Evolutionary conservation across 1,284 basidiomycete species (phyloP).

Genomic region (Fistulina hepatica): DNA sequence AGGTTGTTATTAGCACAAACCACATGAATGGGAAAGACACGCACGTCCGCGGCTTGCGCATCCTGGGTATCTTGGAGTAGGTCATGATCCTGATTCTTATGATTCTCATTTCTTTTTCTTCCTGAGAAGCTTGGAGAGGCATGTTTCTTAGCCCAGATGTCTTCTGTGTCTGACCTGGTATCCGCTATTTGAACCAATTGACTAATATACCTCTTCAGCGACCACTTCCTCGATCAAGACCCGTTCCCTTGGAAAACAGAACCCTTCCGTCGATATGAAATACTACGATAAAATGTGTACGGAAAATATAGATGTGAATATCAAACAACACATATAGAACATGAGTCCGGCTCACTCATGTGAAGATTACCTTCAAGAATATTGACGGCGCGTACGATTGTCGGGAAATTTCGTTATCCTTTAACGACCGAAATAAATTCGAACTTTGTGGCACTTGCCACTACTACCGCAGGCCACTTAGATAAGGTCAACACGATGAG

Average conservation of each 20-base stretch:
- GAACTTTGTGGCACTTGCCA: too few relatives aligned
- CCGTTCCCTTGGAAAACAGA: not conserved
- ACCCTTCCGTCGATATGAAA: not conserved
- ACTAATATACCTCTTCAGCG: not conserved
- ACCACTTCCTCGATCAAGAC: not conserved
- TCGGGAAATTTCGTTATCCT: too few relatives aligned
- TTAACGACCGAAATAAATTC: too few relatives aligned
- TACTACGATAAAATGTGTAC: not conserved
- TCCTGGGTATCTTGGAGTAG: slow-evolving; percentile 79
- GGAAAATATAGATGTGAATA: too few relatives aligned
- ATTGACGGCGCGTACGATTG: too few relatives aligned
- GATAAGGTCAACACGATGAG: too few relatives aligned
- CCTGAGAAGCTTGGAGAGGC: not conserved
- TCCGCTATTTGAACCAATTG: not conserved
- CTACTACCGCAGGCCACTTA: too few relatives aligned
- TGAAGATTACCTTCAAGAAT: too few relatives aligned
- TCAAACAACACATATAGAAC: too few relatives aligned
- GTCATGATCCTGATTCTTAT: slow-evolving; percentile 19
- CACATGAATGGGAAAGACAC: slow-evolving; percentile 99
- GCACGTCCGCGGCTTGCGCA: slow-evolving; percentile 82
- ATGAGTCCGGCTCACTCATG: too few relatives aligned
- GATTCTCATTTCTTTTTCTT: not conserved
- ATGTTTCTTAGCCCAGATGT: not conserved
- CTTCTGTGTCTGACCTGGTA: not conserved
- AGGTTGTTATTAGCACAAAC: slow-evolving; percentile 86